These are phyloP conservation scores for Aspergillus homomorphus DNA, from an alignment of 495 filamentous ascomycete species.

Conservation along the genomic window DNA sequence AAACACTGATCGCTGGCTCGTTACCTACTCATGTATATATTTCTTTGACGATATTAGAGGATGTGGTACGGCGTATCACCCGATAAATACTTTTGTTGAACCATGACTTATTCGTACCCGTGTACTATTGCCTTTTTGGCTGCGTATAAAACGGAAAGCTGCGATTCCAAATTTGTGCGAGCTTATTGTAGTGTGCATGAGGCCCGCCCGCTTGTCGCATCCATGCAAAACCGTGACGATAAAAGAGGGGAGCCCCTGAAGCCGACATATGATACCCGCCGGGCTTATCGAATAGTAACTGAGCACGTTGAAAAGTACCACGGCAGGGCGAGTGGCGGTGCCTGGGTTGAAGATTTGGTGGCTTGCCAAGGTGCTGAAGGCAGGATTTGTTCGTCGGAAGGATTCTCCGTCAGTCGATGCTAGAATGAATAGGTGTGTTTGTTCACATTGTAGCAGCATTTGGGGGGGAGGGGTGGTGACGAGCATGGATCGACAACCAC, in stretches of 20 bases:
- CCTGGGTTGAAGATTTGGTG: neutral
- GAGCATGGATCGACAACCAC: neutral
- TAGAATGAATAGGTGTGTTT: neutral
- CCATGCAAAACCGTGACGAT: no score
- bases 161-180: neutral
- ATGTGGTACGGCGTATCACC: neutral
- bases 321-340: neutral
- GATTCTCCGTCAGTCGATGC: neutral
- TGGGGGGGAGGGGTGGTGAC: neutral
- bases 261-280: neutral
- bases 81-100: neutral
- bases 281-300: neutral
- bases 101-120: neutral
- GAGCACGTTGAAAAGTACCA: slow-evolving; percentile 1
- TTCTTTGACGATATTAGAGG: neutral
- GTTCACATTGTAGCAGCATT: neutral
- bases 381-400: neutral
- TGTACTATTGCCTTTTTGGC: neutral
- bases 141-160: neutral
- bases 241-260: neutral
- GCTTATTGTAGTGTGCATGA: neutral
- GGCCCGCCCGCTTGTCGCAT: neutral
- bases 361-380: neutral
- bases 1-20: neutral
- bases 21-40: neutral